These are phyloP conservation scores for Phyllosticta citribraziliensis DNA, from an alignment of 2,329 filamentous ascomycete genomes.

Conservation along the genomic window DNA sequence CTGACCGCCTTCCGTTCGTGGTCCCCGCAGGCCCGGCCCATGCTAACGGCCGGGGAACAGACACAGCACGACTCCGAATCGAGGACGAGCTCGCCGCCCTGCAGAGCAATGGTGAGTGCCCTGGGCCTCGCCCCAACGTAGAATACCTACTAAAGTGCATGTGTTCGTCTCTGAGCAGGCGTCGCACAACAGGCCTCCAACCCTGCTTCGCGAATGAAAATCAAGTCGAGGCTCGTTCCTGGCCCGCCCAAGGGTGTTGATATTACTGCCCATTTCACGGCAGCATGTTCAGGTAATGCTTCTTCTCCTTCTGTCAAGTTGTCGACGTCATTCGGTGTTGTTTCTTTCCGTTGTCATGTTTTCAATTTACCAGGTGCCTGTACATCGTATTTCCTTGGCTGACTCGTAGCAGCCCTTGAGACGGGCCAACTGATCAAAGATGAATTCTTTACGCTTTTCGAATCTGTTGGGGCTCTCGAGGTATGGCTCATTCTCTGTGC, in stretches of 20 bases:
- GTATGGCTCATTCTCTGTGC: slow-evolving; percentile 19
- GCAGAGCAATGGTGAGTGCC: neutral
- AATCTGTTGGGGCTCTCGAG: slow-evolving; percentile 82
- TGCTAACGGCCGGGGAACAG: slow-evolving; percentile 7
- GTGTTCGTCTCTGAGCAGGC: neutral
- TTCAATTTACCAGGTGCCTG: neutral
- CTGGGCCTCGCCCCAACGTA: neutral
- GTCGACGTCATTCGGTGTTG: neutral
- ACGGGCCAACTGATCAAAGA: slow-evolving; percentile 86
- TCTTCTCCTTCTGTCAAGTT: neutral
- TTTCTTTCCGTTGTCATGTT: neutral
- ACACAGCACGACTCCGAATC: slow-evolving; percentile 8
- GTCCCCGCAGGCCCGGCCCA: slow-evolving; percentile 6
- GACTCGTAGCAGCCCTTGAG: slow-evolving; percentile 49
- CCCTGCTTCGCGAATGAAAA: slow-evolving; percentile 1
- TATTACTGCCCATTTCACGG: slow-evolving; percentile 25
- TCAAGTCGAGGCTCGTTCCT: slow-evolving; percentile 8
- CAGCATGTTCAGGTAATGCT: slow-evolving; percentile 19
- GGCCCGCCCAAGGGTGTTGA: slow-evolving; percentile 15
- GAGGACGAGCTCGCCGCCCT: slow-evolving; percentile 6
- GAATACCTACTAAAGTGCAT: neutral
- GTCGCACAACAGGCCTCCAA: slow-evolving; percentile 3
- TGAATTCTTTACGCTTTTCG: slow-evolving; percentile 87
- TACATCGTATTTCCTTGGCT: slow-evolving; percentile 12
- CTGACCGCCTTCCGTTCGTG: neutral